Base-by-base conservation (phyloP, 2,329 filamentous ascomycete genomes). In the Bertia moriformis region DNA sequence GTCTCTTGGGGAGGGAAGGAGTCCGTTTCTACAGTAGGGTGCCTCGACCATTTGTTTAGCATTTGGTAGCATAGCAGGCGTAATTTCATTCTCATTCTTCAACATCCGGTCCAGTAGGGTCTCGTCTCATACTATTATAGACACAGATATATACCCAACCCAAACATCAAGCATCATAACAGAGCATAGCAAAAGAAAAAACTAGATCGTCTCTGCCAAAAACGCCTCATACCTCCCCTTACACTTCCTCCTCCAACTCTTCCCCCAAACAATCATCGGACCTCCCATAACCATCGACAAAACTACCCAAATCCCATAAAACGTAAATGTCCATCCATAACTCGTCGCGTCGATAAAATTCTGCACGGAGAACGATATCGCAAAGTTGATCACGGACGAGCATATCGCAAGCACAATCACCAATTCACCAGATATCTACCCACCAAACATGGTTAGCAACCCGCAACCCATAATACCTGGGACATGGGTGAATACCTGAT, bases 281-380 rank as follows among this genome's bases (percentile, higher is more conserved):
- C 46, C 43, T 1, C 49, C 54, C 35, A 52, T 45, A 3, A 44
- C 41, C 45, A 48, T 47, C 12, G 45, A 46, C 15, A 37, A 38
- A 24, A 50, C 43, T 4, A 58, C 55, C 35, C 51, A 44, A 4
- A 55, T 45, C 1, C 55, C 56, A 41, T 54, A 58, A 37, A 54
- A 59, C 2, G 53, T 56, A 43, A 59, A 58, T 5, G 46, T 39
- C 37, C 48, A 51, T 0, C 51, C 51, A 35, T 48, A 47, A 4
- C 48, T 37, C 4, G 52, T 55, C 7, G 51, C 50, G 4, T 60
- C 48, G 39, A 61, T 56, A 33, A 61, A 59, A 13, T 56, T 53
- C 44, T 61, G 57, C 18, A 61, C 54, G 2, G 55, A 56, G 39
- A 57, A 60, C 1, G 53, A 57, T 20, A 59, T 57, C 17, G 54